A percentile compares a stretch with the other conserved stretches of the same genome.
Evolutionary conservation across 176 grass and related monocot genomes (phyloP).

Genomic region (Phyllostachys edulis): DNA sequence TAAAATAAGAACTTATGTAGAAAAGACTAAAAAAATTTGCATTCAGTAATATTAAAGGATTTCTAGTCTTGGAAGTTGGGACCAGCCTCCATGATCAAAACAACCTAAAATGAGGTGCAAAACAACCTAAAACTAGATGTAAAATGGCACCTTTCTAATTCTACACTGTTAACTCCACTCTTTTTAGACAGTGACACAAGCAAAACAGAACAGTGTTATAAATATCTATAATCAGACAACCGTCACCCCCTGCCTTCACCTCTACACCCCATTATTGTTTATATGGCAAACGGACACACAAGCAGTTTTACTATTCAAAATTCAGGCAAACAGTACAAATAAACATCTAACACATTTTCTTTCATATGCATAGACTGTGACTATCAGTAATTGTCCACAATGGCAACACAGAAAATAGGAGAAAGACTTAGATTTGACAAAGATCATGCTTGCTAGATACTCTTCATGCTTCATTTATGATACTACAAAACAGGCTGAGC

Average conservation of each 20-base stretch:
- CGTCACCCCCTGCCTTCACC: background rate
- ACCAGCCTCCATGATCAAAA: background rate
- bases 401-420: background rate
- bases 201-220: background rate
- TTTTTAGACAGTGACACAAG: background rate
- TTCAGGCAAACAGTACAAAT: background rate
- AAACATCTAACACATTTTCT: background rate
- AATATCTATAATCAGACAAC: background rate
- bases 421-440: background rate
- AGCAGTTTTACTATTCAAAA: background rate
- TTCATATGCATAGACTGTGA: background rate
- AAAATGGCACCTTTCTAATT: background rate
- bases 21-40: background rate
- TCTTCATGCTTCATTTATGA: background rate
- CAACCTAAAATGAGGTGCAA: background rate
- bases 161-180: background rate
- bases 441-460: background rate
- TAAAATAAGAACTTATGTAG: background rate
- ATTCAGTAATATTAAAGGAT: background rate
- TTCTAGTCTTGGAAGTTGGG: background rate
- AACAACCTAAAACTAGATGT: background rate
- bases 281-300: background rate
- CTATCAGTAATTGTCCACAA: background rate
- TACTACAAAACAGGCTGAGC: background rate
- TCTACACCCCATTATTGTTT: background rate